A percentile compares a stretch with the other conserved stretches of the same genome.
Evolutionary conservation across 768 basidiomycete species (phyloP).

Genomic region (Suillus brevipes): DNA sequence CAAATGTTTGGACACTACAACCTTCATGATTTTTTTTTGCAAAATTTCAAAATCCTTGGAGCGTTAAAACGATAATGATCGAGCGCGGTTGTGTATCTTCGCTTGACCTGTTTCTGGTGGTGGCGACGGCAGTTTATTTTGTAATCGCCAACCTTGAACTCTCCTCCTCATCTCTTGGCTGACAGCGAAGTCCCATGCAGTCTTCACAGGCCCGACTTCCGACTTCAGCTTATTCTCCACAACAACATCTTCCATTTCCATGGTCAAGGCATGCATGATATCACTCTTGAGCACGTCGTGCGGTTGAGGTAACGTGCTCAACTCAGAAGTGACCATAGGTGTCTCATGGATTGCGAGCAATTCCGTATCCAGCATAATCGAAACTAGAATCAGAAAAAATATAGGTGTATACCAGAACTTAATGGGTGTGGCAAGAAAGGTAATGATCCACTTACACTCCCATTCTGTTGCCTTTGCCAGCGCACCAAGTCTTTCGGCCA

Average conservation of each 20-base stretch:
- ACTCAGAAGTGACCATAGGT: constrained; percentile 25
- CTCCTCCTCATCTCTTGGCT: constrained; percentile 11
- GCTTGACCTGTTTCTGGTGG: background rate
- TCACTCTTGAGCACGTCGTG: constrained; percentile 31
- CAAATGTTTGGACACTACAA: background rate
- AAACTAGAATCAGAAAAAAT: constrained; percentile 35
- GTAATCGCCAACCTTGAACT: background rate
- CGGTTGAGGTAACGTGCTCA: constrained; percentile 29
- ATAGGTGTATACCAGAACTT: constrained; percentile 3
- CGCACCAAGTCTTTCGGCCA: constrained; percentile 45
- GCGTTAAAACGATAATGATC: constrained; percentile 27
- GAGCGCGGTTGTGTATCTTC: constrained; percentile 20
- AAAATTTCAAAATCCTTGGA: background rate
- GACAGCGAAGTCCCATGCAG: constrained; percentile 51
- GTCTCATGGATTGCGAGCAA: constrained; percentile 49
- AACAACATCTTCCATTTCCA: constrained; percentile 66
- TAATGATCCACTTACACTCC: constrained; percentile 44
- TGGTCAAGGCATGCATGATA: constrained; percentile 42
- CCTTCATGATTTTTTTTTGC: background rate
- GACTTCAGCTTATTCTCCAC: constrained; percentile 62
- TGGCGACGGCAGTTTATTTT: background rate
- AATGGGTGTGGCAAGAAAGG: constrained; percentile 2
- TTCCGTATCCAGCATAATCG: constrained; percentile 52
- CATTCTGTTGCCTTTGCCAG: constrained; percentile 49
- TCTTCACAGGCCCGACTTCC: constrained; percentile 55